These are phyloP conservation scores for Lachnellula cervina DNA, from an alignment of 2,329 filamentous ascomycete genomes.

Conservation along the genomic window DNA sequence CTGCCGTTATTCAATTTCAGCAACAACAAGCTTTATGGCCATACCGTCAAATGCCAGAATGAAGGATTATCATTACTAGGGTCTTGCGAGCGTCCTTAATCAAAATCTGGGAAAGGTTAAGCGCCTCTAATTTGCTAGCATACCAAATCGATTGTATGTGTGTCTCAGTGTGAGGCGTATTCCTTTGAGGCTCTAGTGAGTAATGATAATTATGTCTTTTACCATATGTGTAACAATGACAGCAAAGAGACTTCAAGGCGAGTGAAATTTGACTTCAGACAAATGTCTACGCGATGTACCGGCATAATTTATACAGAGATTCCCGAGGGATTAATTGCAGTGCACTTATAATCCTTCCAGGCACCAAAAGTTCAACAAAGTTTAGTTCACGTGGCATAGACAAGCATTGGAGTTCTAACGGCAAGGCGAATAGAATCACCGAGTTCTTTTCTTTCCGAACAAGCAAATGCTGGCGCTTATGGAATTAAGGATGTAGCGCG, in stretches of 20 bases:
- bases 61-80: slow-evolving; percentile 13
- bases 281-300: slow-evolving; percentile 16
- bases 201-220: slow-evolving; percentile 12
- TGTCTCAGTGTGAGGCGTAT: slow-evolving; percentile 11
- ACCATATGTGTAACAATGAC: slow-evolving; percentile 7
- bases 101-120: neutral
- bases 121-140: slow-evolving; percentile 4
- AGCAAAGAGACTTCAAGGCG: slow-evolving; percentile 5
- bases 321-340: neutral
- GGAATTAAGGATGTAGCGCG: too few species aligned
- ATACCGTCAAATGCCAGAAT: slow-evolving; percentile 11
- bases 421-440: too few species aligned
- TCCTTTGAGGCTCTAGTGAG: slow-evolving; percentile 4
- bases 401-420: too few species aligned
- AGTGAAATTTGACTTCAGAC: slow-evolving; percentile 17
- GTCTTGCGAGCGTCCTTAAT: slow-evolving; percentile 1
- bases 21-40: neutral
- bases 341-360: neutral
- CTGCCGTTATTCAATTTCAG: neutral
- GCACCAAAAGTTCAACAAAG: too few species aligned
- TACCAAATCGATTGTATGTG: slow-evolving; percentile 15
- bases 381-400: too few species aligned
- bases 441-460: too few species aligned
- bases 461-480: too few species aligned
- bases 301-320: slow-evolving; percentile 13